These are phyloP conservation scores for Xylariaceae sp. DNA, from an alignment of 2,329 filamentous ascomycete genomes.

Conservation along the genomic window DNA sequence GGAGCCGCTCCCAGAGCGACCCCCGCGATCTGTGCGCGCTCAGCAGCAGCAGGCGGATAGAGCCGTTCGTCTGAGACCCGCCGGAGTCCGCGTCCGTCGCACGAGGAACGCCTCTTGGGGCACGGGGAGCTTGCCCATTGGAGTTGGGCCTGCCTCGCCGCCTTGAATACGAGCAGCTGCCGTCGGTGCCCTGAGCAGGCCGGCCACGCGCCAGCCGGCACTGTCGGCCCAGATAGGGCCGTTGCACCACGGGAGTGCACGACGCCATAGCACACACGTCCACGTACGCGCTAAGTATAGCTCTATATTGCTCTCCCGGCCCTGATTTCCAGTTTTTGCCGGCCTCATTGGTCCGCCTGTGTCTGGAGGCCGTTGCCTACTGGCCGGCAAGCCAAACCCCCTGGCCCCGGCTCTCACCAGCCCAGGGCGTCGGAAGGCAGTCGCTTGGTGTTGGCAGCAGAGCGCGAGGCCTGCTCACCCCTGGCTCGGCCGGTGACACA, in stretches of 20 bases:
- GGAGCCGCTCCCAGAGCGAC: conserved; percentile 14
- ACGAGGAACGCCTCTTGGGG: conserved; percentile 27
- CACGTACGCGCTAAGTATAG: conserved; percentile 20
- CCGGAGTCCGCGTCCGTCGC: conserved; percentile 20
- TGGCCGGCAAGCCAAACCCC: conserved; percentile 21
- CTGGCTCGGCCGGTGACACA: conserved; percentile 16
- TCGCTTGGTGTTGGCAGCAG: no score
- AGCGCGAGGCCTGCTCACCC: no score
- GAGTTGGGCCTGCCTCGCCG: conserved; percentile 19
- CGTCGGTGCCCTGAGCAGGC: no score
- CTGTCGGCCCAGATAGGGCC: conserved; percentile 18
- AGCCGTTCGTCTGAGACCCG: conserved; percentile 20
- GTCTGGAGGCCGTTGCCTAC: conserved; percentile 15
- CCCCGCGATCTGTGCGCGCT: conserved; percentile 23
- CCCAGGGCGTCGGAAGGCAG: conserved; percentile 15
- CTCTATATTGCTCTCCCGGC: conserved; percentile 17
- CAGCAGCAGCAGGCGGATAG: conserved; percentile 23
- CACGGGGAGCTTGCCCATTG: conserved; percentile 27
- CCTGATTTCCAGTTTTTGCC: conserved; percentile 17
- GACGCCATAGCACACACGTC: conserved; percentile 21
- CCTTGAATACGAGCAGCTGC: conserved; percentile 27
- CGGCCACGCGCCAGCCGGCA: conserved; percentile 16
- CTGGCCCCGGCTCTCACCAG: conserved; percentile 16
- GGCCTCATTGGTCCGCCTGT: conserved; percentile 24
- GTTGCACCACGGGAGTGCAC: conserved; percentile 27